Percentiles rank a stretch among this genome's conserved stretches.
Evolutionary conservation across 163 green algal genomes (phyloP).

Genomic region (Volvox carteri): DNA sequence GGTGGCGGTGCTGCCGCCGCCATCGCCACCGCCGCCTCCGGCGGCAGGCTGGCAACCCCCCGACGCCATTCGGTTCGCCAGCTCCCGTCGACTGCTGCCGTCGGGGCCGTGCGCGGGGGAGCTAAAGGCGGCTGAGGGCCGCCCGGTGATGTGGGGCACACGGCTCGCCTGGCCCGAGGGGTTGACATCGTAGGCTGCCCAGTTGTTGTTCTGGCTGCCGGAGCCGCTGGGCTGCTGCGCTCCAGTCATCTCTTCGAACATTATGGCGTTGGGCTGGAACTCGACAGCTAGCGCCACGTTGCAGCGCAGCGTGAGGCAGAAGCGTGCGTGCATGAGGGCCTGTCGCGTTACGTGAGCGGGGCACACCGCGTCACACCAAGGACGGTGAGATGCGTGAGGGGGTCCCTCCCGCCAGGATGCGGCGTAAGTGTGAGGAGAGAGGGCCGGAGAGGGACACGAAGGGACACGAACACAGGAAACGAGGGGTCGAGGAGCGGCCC

Average conservation of each 20-base stretch:
- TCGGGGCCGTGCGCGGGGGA: background rate
- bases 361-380: no score
- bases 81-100: background rate
- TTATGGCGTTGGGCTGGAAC: constrained; percentile 55
- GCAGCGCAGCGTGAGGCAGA: constrained; percentile 54
- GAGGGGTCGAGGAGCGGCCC: no score
- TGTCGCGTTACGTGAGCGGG: no score
- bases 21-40: background rate
- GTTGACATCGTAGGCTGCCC: background rate
- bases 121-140: constrained; percentile 14
- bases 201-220: constrained; percentile 25
- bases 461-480: no score
- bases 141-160: background rate
- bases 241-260: constrained; percentile 39
- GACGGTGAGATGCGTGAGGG: no score
- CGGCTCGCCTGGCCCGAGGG: background rate
- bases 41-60: no score
- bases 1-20: background rate
- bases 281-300: constrained; percentile 48
- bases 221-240: constrained; percentile 6
- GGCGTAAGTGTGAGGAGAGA: no score
- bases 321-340: constrained; percentile 53
- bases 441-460: no score
- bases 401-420: no score
- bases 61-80: background rate